Conservation (phyloP, 1,139 yeast genomes). For the Hanseniaspora uvarum region DNA sequence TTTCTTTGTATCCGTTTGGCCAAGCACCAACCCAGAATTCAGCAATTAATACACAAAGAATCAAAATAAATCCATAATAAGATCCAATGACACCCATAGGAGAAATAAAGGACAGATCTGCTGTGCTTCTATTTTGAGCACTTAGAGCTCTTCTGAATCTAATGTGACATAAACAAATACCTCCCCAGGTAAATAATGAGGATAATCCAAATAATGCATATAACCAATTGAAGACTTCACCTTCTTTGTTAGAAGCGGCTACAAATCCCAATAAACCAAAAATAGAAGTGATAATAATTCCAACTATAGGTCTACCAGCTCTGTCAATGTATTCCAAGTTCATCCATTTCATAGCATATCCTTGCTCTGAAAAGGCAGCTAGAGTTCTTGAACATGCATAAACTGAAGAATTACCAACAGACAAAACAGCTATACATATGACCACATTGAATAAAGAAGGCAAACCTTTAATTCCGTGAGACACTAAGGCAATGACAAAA, state of each 20-base stretch:
- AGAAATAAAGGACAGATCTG: constrained; percentile 45
- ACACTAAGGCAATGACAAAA: constrained; percentile 48
- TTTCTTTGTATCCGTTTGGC: constrained; percentile 42
- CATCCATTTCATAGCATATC: constrained; percentile 47
- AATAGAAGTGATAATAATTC: constrained; percentile 40
- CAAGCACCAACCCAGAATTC: constrained; percentile 71
- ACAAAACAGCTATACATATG: constrained; percentile 51
- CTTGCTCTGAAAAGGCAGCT: constrained; percentile 54
- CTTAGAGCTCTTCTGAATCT: constrained; percentile 56
- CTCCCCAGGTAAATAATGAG: constrained; percentile 58
- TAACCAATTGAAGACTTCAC: constrained; percentile 55
- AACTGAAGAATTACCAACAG: constrained; percentile 62
- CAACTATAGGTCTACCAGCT: constrained; percentile 56
- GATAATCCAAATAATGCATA: constrained; percentile 60
- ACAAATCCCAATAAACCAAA: constrained; percentile 52
- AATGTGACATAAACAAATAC: constrained; percentile 51
- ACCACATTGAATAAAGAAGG: constrained; percentile 47
- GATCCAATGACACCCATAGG: constrained; percentile 54
- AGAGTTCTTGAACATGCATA: constrained; percentile 58
- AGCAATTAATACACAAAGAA: constrained; percentile 44
- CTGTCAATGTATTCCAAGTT: constrained; percentile 48
- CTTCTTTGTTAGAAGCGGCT: constrained; percentile 48
- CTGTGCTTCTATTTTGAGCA: constrained; percentile 46
- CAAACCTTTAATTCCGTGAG: constrained; percentile 45
- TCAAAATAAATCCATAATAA: constrained; percentile 39